A percentile compares a stretch with the other conserved stretches of the same genome.
Evolutionary conservation across 257 asterid genomes (phyloP).

Genomic region (Solanum chaucha): DNA sequence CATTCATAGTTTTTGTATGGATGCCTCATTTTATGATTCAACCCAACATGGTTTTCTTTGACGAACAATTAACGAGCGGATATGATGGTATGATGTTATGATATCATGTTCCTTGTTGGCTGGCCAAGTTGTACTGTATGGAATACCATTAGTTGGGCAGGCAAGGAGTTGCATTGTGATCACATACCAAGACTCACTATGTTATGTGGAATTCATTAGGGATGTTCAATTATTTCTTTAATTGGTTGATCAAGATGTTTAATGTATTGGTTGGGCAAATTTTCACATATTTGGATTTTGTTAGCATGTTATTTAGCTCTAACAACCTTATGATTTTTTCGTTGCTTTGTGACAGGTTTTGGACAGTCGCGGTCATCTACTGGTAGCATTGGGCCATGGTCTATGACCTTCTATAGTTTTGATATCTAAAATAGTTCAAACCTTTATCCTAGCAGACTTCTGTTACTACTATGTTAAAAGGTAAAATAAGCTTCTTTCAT

Average conservation of each 20-base stretch:
- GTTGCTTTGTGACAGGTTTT: constrained; percentile 18
- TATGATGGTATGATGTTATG: background rate
- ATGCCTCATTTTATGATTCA: background rate
- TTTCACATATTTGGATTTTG: background rate
- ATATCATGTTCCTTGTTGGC: background rate
- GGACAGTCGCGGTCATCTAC: constrained; percentile 35
- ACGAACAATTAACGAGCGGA: background rate
- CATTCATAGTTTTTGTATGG: background rate
- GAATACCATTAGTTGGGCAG: background rate
- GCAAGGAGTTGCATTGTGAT: background rate
- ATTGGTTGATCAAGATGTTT: background rate
- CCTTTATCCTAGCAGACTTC: constrained; percentile 38
- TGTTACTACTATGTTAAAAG: constrained; percentile 45
- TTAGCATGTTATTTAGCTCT: background rate
- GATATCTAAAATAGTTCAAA: constrained; percentile 39
- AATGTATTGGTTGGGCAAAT: background rate
- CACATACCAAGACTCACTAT: background rate
- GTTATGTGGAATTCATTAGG: background rate
- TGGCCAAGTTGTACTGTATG: background rate
- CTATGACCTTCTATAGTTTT: constrained; percentile 38
- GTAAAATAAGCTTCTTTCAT: background rate
- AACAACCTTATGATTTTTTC: background rate
- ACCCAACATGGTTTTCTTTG: background rate
- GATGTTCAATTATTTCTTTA: background rate
- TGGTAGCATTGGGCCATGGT: constrained; percentile 34